Conservation (phyloP, 1,284 basidiomycete species). For the Ustilago shanxiensis region DNA sequence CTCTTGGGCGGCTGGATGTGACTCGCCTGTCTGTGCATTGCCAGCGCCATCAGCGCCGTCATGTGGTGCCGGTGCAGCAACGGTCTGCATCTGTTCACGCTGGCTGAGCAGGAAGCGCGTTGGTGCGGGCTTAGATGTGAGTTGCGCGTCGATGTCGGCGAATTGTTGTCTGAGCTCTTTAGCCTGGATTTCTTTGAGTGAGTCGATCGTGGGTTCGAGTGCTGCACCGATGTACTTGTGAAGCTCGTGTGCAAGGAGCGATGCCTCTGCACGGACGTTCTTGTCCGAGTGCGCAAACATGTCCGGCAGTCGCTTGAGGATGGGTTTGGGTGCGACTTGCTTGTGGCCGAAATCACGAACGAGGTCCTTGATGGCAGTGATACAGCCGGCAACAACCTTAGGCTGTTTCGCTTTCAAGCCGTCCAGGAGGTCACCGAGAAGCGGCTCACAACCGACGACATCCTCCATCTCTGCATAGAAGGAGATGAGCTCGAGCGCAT, state of each 20-base stretch:
- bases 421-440: constrained; percentile 86
- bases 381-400: constrained; percentile 87
- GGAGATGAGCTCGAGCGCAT: constrained; percentile 85
- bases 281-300: constrained; percentile 97
- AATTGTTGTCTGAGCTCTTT: constrained; percentile 95
- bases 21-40: constrained; percentile 17
- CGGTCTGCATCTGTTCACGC: constrained; percentile 70
- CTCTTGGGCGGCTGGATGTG: constrained; percentile 18
- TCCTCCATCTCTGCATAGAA: constrained; percentile 97
- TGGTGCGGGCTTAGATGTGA: constrained; percentile 84
- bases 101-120: constrained; percentile 83
- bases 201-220: constrained; percentile 86
- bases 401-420: constrained; percentile 93
- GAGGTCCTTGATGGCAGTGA: constrained; percentile 82
- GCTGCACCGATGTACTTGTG: constrained; percentile 91
- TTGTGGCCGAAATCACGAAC: constrained; percentile 84
- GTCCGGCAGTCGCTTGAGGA: constrained; percentile 89
- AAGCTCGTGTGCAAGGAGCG: constrained; percentile 79
- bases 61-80: constrained; percentile 31
- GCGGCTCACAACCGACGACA: constrained; percentile 78
- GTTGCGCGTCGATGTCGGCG: constrained; percentile 83
- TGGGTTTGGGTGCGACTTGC: constrained; percentile 79
- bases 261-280: constrained; percentile 92
- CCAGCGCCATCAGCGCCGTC: constrained; percentile 16
- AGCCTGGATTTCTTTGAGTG: constrained; percentile 97